These are phyloP conservation scores for Amorphotheca resinae DNA, from an alignment of 495 filamentous ascomycete genomes.

Conservation along the genomic window DNA sequence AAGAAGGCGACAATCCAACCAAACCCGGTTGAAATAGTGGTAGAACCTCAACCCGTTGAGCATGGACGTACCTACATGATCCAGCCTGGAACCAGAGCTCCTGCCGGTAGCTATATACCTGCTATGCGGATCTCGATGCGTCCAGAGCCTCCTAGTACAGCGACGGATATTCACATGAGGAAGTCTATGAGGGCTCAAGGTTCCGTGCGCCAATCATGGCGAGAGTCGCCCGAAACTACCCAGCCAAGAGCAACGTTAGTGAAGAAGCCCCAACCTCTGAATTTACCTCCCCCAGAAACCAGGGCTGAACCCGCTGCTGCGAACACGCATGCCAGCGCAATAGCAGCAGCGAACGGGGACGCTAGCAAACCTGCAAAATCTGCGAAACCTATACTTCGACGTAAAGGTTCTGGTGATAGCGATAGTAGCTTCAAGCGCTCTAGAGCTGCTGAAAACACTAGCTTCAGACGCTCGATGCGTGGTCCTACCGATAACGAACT, in stretches of 20 bases:
- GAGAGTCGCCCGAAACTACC: slow-evolving; percentile 4
- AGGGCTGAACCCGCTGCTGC: slow-evolving; percentile 16
- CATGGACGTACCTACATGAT: slow-evolving; percentile 28
- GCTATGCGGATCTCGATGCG: slow-evolving; percentile 32
- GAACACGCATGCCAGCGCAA: slow-evolving; percentile 10
- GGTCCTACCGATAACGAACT: slow-evolving; percentile 1
- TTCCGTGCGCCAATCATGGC: slow-evolving; percentile 14
- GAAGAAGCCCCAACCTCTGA: slow-evolving; percentile 15
- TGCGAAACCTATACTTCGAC: slow-evolving; percentile 11
- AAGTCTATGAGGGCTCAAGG: slow-evolving; percentile 23
- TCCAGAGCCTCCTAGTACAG: slow-evolving; percentile 17
- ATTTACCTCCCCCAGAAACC: slow-evolving; percentile 20
- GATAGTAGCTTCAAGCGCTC: slow-evolving; percentile 22
- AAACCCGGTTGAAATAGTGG: neutral
- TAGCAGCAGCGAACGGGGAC: slow-evolving; percentile 3
- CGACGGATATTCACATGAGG: slow-evolving; percentile 22
- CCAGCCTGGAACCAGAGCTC: slow-evolving; percentile 29
- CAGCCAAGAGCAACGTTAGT: slow-evolving; percentile 10
- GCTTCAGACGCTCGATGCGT: slow-evolving; percentile 18
- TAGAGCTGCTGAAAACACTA: slow-evolving; percentile 1
- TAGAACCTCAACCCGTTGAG: slow-evolving; percentile 5
- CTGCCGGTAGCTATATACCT: slow-evolving; percentile 18
- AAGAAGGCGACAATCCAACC: slow-evolving; percentile 15
- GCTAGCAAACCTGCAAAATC: slow-evolving; percentile 1
- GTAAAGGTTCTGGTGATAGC: slow-evolving; percentile 17